Evolutionary conservation across 2,329 filamentous ascomycete species (phyloP), one percentile per base, ranked within the genome.

Genomic region (Zasmidium cellare): DNA sequence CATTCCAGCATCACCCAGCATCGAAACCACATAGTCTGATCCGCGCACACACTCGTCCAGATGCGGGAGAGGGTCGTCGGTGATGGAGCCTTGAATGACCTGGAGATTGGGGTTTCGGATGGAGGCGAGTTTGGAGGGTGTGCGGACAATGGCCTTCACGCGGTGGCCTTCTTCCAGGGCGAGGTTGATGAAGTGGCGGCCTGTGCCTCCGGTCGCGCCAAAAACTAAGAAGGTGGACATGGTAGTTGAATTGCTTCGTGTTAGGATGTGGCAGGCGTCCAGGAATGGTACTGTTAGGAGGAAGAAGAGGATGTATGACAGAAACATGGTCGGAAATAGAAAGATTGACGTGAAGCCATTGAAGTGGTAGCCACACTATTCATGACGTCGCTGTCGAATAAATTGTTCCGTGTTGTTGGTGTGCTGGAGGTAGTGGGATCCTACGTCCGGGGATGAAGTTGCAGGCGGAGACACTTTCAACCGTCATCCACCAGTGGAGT

Each of bases 191-290:
- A 59, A 59, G 47, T 59, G 57, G 25, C 52, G 24, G n/a, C 53
- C 57, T 25, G 53, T 59, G 12, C 23, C 46, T 24, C 57, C 53
- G 5, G 57, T 56, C 1, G 58, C 62, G 7, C 71, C 68, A 60
- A 70, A 56, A 23, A 74, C 63, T 20, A 72, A 57, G 56, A 73
- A 68, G 31, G 72, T 59, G 9, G 70, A 54, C 48, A 22, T 22
- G 9, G 7, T 41, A 14, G 35, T 6, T 9, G 35, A n/a, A n/a
- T n/a, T n/a, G n/a, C n/a, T n/a, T n/a, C n/a, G n/a, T 14, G 35
- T 41, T 3, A 41, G 11, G 35, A 41, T 41, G 35, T 41, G 35
- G n/a, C n/a, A 18, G 35, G n/a, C 12, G 7, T 18, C 35, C 6
- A 41, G 35, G n/a, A 16, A 14, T 6, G 35, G n/a, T 6, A 41